These are phyloP conservation scores for Acanthamoeba healyi DNA, from an alignment of 208 protist species.

Conservation along the genomic window DNA sequence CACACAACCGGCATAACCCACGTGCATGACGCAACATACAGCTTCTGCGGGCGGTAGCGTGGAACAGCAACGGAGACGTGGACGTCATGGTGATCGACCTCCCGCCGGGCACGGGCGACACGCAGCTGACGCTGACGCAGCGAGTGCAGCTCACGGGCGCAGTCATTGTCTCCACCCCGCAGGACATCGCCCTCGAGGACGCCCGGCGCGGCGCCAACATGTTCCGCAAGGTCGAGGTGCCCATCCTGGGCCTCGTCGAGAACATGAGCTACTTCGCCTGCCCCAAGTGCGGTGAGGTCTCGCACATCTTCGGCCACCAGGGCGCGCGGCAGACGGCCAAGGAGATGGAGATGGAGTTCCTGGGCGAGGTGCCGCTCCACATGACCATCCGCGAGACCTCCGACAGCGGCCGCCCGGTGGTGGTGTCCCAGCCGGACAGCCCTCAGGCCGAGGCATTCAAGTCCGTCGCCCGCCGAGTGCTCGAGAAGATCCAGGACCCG, in stretches of 20 bases:
- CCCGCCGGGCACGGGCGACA: constrained; percentile 90
- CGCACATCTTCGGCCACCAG: constrained; percentile 95
- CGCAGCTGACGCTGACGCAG: constrained; percentile 89
- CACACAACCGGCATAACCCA: too few species aligned
- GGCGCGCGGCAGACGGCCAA: constrained; percentile 93
- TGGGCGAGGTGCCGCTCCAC: constrained; percentile 95
- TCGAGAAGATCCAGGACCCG: constrained; percentile 53
- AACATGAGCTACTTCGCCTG: constrained; percentile 99
- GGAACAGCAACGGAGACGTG: constrained; percentile 79
- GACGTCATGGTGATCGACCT: constrained; percentile 90
- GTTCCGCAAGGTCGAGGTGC: constrained; percentile 95
- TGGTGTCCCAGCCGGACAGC: constrained; percentile 74
- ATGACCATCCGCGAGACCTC: constrained; percentile 93
- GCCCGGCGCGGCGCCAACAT: constrained; percentile 92
- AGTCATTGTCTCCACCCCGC: constrained; percentile 97
- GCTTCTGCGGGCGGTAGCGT: constrained; percentile 79
- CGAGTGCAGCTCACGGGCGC: constrained; percentile 91
- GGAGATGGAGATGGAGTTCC: constrained; percentile 93
- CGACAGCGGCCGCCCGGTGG: constrained; percentile 94
- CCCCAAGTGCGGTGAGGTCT: constrained; percentile 91
- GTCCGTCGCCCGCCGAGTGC: constrained; percentile 11
- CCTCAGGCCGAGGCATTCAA: constrained; percentile 67
- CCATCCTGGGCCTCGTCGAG: constrained; percentile 96
- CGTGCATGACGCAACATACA: not conserved
- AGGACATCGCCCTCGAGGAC: constrained; percentile 95